Conservation (phyloP, 1,284 basidiomycete species). For the Malassezia arunalokei region DNA sequence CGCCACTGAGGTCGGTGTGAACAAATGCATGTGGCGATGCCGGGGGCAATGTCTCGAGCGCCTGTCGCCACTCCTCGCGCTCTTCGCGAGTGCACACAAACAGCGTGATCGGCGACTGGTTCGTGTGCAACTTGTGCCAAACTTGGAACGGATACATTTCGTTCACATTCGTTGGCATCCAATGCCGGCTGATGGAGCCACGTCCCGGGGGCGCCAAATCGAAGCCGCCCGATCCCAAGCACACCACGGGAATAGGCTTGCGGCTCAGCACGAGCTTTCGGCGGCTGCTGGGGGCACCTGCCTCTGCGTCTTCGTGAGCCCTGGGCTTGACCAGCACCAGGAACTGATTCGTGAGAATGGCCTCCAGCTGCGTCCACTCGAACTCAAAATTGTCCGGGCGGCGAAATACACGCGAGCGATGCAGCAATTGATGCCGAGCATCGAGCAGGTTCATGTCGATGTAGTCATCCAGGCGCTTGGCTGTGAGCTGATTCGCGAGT, state of each 20-base stretch:
- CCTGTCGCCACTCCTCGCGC: constrained; percentile 62
- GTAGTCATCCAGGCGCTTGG: constrained; percentile 29
- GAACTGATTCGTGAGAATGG: constrained; percentile 42
- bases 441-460: constrained; percentile 34
- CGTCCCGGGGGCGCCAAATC: constrained; percentile 29
- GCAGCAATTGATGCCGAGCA: constrained; percentile 33
- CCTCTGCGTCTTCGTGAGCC: background rate
- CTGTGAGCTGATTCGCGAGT: constrained; percentile 28
- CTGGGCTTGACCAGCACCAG: constrained; percentile 30
- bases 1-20: background rate
- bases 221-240: constrained; percentile 35
- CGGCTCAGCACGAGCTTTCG: background rate
- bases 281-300: background rate
- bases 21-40: constrained; percentile 55
- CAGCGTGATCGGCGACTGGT: constrained; percentile 51
- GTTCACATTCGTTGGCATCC: constrained; percentile 27
- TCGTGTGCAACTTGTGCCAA: constrained; percentile 26
- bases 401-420: constrained; percentile 31
- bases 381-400: constrained; percentile 41
- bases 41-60: constrained; percentile 48
- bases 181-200: constrained; percentile 32
- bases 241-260: constrained; percentile 35
- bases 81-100: constrained; percentile 68
- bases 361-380: constrained; percentile 40
- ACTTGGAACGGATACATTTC: constrained; percentile 41